These are phyloP conservation scores for Beta vulgaris DNA, from an alignment of 148 eudicot genomes.

Conservation along the genomic window DNA sequence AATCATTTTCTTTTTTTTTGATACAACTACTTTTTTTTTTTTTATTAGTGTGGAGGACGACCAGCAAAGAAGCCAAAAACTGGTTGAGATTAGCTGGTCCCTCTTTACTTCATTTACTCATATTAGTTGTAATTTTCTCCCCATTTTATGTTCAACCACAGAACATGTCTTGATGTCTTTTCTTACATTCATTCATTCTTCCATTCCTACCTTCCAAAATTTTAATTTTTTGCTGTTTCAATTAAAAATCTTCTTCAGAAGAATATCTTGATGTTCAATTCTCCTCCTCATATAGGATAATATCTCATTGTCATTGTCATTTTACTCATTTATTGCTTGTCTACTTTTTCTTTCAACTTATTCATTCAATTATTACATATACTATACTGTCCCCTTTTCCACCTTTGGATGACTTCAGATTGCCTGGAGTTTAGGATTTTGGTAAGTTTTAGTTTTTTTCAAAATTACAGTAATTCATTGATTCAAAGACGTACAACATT, in stretches of 20 bases:
- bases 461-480: no score
- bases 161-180: neutral
- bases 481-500: no score
- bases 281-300: constrained; percentile 28
- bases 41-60: constrained; percentile 30
- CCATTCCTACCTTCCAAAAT: constrained; percentile 24
- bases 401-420: constrained; percentile 20
- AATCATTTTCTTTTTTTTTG: no score
- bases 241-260: neutral
- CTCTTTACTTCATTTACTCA: neutral
- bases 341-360: constrained; percentile 13
- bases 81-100: constrained; percentile 28
- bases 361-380: constrained; percentile 13
- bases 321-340: constrained; percentile 25
- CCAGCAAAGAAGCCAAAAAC: constrained; percentile 13
- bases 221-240: constrained; percentile 14
- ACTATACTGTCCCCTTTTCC: constrained; percentile 27
- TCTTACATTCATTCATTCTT: constrained; percentile 15
- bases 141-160: constrained; percentile 25
- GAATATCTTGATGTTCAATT: constrained; percentile 19
- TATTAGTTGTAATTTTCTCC: neutral
- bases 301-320: constrained; percentile 18
- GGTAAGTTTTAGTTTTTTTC: no score
- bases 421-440: constrained; percentile 26
- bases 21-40: no score